phyloP scores from a whole-genome alignment of 1,284 basidiomycete species.

The Heliocybe sulcata region DNA sequence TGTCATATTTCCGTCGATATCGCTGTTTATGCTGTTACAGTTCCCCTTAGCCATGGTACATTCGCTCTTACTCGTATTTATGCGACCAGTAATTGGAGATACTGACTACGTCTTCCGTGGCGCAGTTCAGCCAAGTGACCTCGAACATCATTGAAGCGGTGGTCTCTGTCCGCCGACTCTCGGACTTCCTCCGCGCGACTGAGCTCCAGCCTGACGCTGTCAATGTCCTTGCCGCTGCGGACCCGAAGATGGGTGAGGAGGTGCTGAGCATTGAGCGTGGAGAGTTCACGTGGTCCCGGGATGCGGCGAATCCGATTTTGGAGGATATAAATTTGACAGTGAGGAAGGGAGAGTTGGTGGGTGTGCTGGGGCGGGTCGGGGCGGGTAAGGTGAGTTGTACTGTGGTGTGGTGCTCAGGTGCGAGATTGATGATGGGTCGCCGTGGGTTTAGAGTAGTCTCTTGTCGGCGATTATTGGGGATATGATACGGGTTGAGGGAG shows the following conservation, averaged over 20 bases:
- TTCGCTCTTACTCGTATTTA: neutral
- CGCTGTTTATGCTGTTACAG: conserved; percentile 85
- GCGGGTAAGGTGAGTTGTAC: conserved; percentile 67
- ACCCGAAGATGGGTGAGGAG: conserved; percentile 54
- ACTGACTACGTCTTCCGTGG: neutral
- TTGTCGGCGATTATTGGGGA: conserved; percentile 82
- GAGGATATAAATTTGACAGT: conserved; percentile 74
- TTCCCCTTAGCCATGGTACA: conserved; percentile 84
- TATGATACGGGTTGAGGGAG: conserved; percentile 75
- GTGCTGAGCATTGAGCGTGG: conserved; percentile 66
- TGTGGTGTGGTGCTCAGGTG: conserved; percentile 3
- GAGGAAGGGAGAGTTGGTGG: conserved; percentile 83
- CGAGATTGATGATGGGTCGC: neutral
- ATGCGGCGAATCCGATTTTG: conserved; percentile 53
- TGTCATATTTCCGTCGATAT: conserved; percentile 91
- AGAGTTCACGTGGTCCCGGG: conserved; percentile 74
- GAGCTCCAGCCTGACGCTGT: conserved; percentile 80
- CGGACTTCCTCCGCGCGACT: conserved; percentile 69
- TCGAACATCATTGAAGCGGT: conserved; percentile 79
- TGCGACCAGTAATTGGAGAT: neutral
- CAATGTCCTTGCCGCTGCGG: conserved; percentile 35
- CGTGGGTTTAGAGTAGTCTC: conserved; percentile 48
- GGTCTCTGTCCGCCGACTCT: conserved; percentile 81
- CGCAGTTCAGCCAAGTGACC: conserved; percentile 63
- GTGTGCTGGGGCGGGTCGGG: conserved; percentile 87